A percentile compares a stretch with the other conserved stretches of the same genome.
Evolutionary conservation across 1,284 basidiomycete genomes (phyloP).

Genomic region (Thecaphora thlaspeos): DNA sequence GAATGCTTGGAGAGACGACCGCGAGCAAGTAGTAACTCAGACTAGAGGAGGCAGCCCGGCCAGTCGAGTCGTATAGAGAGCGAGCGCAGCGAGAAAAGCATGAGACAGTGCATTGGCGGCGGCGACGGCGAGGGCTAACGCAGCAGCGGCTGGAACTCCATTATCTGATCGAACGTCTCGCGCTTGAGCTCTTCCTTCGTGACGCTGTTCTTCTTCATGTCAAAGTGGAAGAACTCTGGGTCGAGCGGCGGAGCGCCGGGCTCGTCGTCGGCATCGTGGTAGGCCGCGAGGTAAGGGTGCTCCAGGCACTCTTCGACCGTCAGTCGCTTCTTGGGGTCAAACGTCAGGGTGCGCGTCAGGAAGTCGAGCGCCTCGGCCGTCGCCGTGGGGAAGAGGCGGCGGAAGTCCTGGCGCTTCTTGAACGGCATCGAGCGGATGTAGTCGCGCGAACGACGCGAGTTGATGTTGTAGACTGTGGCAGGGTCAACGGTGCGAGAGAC

Average conservation of each 20-base stretch:
- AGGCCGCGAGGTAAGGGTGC: constrained; percentile 52
- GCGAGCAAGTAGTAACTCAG: too few relatives aligned
- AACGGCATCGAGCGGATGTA: constrained; percentile 92
- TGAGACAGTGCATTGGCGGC: too few relatives aligned
- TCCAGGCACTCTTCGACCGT: constrained; percentile 53
- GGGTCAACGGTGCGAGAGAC: too few relatives aligned
- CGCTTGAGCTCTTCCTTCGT: constrained; percentile 45
- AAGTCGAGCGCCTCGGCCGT: constrained; percentile 70
- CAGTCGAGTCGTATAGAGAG: too few relatives aligned
- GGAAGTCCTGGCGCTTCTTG: constrained; percentile 77
- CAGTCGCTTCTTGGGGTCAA: constrained; percentile 58
- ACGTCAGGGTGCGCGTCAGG: constrained; percentile 79
- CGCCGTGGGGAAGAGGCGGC: constrained; percentile 73
- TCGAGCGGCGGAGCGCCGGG: constrained; percentile 41
- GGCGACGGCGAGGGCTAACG: constrained; percentile 4
- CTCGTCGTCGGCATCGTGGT: constrained; percentile 54
- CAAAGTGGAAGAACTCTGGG: constrained; percentile 45
- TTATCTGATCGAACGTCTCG: constrained; percentile 48
- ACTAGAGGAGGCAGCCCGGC: too few relatives aligned
- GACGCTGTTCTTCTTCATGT: constrained; percentile 37
- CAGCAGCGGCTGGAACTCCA: constrained; percentile 38
- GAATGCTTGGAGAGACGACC: too few relatives aligned
- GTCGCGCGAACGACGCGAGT: constrained; percentile 77
- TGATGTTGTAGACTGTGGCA: constrained; percentile 64
- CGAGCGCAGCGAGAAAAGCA: too few relatives aligned